phyloP scores from a whole-genome alignment of 2,329 filamentous ascomycete species.

The Thielaviopsis ethacetica region DNA sequence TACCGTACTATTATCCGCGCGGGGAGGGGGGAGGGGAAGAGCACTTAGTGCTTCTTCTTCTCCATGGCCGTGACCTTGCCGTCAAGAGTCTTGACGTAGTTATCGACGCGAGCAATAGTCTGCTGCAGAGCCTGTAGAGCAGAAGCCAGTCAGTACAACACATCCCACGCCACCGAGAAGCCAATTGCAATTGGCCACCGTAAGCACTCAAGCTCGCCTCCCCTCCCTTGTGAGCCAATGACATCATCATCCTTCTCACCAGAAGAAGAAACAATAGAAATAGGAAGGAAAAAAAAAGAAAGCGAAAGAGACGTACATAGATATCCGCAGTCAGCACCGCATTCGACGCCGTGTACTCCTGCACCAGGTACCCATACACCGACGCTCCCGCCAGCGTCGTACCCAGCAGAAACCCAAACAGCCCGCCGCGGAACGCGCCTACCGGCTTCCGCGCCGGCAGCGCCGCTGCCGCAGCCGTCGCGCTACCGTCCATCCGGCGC shows the following conservation, averaged over 20 bases:
- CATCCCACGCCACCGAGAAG: background rate
- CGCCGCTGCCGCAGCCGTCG: conserved; percentile 22
- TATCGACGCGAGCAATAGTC: conserved; percentile 63
- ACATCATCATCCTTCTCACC: background rate
- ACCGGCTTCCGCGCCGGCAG: conserved; percentile 41
- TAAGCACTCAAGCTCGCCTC: background rate
- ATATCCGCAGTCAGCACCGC: conserved; percentile 45
- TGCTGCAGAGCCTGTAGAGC: conserved; percentile 53
- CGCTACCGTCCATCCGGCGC: conserved; percentile 27
- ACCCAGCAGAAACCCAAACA: conserved; percentile 85
- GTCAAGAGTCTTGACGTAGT: conserved; percentile 61
- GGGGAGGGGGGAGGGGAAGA: too few relatives aligned
- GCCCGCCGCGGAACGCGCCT: conserved; percentile 45
- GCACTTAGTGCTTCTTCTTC: conserved; percentile 41
- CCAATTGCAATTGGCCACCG: too few relatives aligned
- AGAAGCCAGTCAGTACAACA: conserved; percentile 13
- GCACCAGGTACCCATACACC: conserved; percentile 83
- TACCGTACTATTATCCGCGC: too few relatives aligned
- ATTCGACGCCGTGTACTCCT: conserved; percentile 88
- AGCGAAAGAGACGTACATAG: conserved; percentile 1
- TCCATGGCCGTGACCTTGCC: conserved; percentile 52
- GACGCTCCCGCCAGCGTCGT: conserved; percentile 61
- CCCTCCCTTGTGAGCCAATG: too few relatives aligned
- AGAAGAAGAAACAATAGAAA: background rate
- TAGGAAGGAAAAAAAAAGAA: too few relatives aligned